phyloP scores from a whole-genome alignment of 2,329 filamentous ascomycete genomes.

The Sclerotinia borealis region DNA sequence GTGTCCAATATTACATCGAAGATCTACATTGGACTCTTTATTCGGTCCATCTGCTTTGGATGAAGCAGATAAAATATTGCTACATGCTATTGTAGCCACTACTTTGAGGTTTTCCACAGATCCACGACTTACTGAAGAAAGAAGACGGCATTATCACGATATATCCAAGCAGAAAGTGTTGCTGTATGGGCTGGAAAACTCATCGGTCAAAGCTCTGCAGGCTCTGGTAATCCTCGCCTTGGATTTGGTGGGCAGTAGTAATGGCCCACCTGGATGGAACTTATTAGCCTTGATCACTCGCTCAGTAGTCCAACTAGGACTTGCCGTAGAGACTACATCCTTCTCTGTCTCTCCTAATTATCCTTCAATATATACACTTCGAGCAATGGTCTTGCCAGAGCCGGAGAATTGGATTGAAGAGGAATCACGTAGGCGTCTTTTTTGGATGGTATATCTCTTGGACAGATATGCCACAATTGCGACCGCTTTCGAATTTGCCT shows the following conservation, averaged over 20 bases:
- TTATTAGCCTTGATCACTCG: constrained; percentile 82
- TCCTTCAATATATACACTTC: constrained; percentile 81
- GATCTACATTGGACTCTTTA: constrained; percentile 72
- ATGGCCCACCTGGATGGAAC: constrained; percentile 89
- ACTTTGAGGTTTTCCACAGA: constrained; percentile 81
- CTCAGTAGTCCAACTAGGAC: constrained; percentile 79
- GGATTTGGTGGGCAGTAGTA: constrained; percentile 78
- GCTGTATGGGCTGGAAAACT: constrained; percentile 82
- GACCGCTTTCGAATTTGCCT: constrained; percentile 85
- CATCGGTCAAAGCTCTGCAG: constrained; percentile 80
- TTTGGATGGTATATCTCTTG: constrained; percentile 91
- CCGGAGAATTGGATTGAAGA: constrained; percentile 84
- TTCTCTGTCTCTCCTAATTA: constrained; percentile 71
- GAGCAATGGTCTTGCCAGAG: constrained; percentile 79
- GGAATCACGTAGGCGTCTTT: constrained; percentile 74
- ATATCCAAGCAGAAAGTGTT: constrained; percentile 81
- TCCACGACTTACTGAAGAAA: constrained; percentile 63
- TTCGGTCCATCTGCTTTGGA: constrained; percentile 73
- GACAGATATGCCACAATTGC: constrained; percentile 87
- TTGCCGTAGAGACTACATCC: constrained; percentile 78
- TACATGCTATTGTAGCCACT: constrained; percentile 85
- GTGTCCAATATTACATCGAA: constrained; percentile 86
- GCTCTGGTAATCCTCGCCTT: constrained; percentile 81
- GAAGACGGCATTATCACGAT: constrained; percentile 68
- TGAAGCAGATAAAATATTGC: constrained; percentile 73